A percentile compares a stretch with the other conserved stretches of the same genome.
Evolutionary conservation across 2,329 filamentous ascomycete genomes (phyloP).

Genomic region (Cladophialophora exuberans): DNA sequence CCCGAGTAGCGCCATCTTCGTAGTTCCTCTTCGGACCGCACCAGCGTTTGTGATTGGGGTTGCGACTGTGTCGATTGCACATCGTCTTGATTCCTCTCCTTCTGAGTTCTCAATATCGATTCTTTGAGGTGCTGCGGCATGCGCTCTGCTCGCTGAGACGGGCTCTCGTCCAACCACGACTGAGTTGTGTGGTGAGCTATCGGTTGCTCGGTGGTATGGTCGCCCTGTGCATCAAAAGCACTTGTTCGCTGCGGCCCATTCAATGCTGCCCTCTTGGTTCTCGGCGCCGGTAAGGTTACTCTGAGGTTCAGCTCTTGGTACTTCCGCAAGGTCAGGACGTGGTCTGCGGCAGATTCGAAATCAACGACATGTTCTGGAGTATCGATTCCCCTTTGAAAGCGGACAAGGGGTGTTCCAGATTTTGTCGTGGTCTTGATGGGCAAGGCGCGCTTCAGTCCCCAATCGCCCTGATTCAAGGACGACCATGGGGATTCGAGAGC

Average conservation of each 20-base stretch:
- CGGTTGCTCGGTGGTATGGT: slow-evolving; percentile 28
- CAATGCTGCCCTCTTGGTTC: slow-evolving; percentile 3
- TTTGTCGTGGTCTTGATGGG: slow-evolving; percentile 75
- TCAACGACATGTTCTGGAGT: slow-evolving; percentile 87
- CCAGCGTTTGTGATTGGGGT: not conserved
- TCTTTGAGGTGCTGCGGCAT: slow-evolving; percentile 26
- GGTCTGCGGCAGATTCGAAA: slow-evolving; percentile 80
- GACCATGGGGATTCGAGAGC: slow-evolving; percentile 76
- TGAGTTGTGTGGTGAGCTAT: slow-evolving; percentile 1
- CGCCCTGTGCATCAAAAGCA: slow-evolving; percentile 38
- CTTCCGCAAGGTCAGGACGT: slow-evolving; percentile 78
- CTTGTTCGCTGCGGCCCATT: slow-evolving; percentile 19
- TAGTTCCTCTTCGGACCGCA: slow-evolving; percentile 1
- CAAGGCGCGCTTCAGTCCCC: slow-evolving; percentile 86
- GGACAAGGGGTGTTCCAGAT: slow-evolving; percentile 73
- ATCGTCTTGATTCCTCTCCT: slow-evolving; percentile 2
- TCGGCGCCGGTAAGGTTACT: slow-evolving; percentile 21
- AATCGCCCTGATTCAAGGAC: slow-evolving; percentile 78
- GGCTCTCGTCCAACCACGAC: slow-evolving; percentile 19
- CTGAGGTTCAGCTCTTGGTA: slow-evolving; percentile 81
- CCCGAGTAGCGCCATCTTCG: slow-evolving; percentile 60
- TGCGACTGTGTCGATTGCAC: slow-evolving; percentile 1
- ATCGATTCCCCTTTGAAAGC: slow-evolving; percentile 73
- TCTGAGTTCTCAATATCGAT: slow-evolving; percentile 17
- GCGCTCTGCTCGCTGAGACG: slow-evolving; percentile 24